phyloP scores from a whole-genome alignment of 495 filamentous ascomycete species.

The Talaromyces thailandensis region DNA sequence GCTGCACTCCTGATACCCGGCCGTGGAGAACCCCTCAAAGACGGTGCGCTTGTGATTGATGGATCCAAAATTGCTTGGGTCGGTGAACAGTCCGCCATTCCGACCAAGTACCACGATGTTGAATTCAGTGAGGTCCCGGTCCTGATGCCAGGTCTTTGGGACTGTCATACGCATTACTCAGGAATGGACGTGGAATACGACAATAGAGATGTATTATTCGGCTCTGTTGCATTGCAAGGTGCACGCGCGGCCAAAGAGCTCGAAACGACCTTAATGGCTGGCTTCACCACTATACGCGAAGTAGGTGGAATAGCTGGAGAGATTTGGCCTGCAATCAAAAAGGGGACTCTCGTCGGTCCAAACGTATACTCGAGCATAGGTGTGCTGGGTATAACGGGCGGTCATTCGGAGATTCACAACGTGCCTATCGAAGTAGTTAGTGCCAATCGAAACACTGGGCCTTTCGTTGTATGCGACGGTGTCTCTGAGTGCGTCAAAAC shows the following conservation, averaged over 20 bases:
- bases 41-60: constrained; percentile 32
- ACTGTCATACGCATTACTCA: constrained; percentile 39
- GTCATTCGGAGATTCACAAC: constrained; percentile 36
- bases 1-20: constrained; percentile 33
- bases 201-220: constrained; percentile 3
- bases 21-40: constrained; percentile 24
- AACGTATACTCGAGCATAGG: constrained; percentile 34
- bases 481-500: constrained; percentile 35
- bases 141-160: constrained; percentile 47
- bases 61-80: constrained; percentile 33
- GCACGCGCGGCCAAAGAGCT: constrained; percentile 28
- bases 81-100: constrained; percentile 22
- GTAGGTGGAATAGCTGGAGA: constrained; percentile 37
- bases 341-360: constrained; percentile 37
- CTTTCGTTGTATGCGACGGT: constrained; percentile 32
- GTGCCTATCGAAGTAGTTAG: constrained; percentile 24
- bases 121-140: constrained; percentile 21
- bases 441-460: constrained; percentile 17
- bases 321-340: constrained; percentile 30
- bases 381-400: constrained; percentile 36
- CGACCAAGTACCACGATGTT: constrained; percentile 20
- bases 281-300: constrained; percentile 45
- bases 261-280: constrained; percentile 33
- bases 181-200: constrained; percentile 5
- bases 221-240: constrained; percentile 18